Evolutionary conservation across 306 rosid genomes (phyloP).

Genomic region (Prunus mira): DNA sequence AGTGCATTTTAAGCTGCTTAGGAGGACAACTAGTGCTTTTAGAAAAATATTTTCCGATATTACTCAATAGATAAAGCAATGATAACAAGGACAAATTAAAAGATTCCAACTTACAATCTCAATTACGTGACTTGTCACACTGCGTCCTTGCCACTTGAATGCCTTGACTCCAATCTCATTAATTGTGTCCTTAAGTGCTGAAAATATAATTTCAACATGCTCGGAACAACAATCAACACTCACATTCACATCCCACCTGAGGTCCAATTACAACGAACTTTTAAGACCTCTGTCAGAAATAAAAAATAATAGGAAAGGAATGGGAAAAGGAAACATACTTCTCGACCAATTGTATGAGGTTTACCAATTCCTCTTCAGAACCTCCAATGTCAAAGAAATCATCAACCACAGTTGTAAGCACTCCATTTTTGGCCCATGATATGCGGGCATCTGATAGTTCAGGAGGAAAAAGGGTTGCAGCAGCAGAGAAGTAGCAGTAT

Average conservation of each 20-base stretch:
- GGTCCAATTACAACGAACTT: constrained; percentile 8
- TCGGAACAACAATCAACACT: constrained; percentile 54
- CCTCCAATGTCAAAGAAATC: constrained; percentile 82
- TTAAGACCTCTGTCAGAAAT: neutral
- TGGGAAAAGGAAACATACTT: constrained; percentile 41
- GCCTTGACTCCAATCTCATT: constrained; percentile 65
- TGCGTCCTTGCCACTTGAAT: constrained; percentile 49
- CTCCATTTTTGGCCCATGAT: constrained; percentile 76
- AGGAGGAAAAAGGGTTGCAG: constrained; percentile 55
- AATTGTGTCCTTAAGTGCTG: constrained; percentile 50
- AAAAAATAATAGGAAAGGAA: constrained; percentile 10
- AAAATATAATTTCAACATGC: constrained; percentile 68
- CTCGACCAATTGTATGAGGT: constrained; percentile 69
- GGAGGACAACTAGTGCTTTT: neutral
- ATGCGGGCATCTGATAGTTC: constrained; percentile 75
- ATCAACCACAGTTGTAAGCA: constrained; percentile 77
- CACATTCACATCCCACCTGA: constrained; percentile 81
- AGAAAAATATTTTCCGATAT: neutral
- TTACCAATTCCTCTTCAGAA: constrained; percentile 59
- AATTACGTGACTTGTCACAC: constrained; percentile 47
- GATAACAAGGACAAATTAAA: constrained; percentile 16
- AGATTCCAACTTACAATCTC: constrained; percentile 54
- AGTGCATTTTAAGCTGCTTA: neutral
- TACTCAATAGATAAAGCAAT: neutral
- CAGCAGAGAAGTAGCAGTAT: constrained; percentile 70